These are phyloP conservation scores for Eucalyptus regnans DNA, from an alignment of 345 rosid genomes.

Conservation along the genomic window DNA sequence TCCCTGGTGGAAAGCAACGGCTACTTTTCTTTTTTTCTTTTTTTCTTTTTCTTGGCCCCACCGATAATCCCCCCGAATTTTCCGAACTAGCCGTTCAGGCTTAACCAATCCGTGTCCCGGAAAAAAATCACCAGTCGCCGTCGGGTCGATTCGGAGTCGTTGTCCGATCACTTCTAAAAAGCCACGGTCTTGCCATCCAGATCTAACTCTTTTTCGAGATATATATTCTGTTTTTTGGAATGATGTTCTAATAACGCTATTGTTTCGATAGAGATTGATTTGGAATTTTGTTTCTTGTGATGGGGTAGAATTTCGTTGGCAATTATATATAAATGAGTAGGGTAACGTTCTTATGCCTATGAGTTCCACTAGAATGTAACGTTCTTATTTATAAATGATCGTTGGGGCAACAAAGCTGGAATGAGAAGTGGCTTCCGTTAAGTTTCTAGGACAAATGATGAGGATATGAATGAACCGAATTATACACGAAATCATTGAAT, in stretches of 20 bases:
- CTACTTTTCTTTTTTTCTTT: neutral
- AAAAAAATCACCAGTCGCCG: neutral
- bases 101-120: neutral
- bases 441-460: neutral
- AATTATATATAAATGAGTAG: neutral
- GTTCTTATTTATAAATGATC: neutral
- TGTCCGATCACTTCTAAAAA: neutral
- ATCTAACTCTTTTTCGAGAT: rapidly evolving
- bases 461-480: neutral
- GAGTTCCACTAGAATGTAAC: neutral
- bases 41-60: neutral
- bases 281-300: rapidly evolving
- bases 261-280: neutral
- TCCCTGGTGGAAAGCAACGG: neutral
- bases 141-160: neutral
- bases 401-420: rapidly evolving
- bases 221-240: rapidly evolving
- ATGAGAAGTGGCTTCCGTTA: rapidly evolving
- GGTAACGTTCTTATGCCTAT: neutral
- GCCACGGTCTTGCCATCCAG: neutral
- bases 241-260: neutral
- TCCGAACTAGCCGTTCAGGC: neutral
- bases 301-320: rapidly evolving
- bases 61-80: neutral
- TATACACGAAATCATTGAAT: neutral